Base-by-base conservation (phyloP, 2,329 filamentous ascomycete genomes). In the Xylaria sp. region DNA sequence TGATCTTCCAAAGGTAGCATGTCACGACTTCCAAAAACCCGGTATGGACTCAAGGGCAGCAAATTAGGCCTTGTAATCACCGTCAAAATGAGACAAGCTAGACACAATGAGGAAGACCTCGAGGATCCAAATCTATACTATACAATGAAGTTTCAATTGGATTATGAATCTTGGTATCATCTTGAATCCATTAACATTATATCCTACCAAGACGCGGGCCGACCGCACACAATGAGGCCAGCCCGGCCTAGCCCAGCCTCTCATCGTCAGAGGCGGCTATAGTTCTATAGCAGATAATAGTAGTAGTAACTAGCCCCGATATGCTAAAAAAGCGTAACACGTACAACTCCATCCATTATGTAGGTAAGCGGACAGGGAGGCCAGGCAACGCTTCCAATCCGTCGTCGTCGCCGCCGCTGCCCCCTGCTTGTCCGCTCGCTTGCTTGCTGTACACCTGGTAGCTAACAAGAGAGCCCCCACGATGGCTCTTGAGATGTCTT, bases 141-240 rank as follows among this genome's bases (percentile, higher is more conserved):
- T 61, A 55, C 21, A 61, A 32, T 59, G n/a, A 58, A 62, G 36
- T 48, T 64, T 56, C 30, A 27, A 62, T 66, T 59, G 59, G 58
- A 47, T 51, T 64, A 34, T 68, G 50, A 64, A 57, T 69, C 59
- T 69, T 66, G 56, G 61, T 63, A 58, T 67, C 57, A 42, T 69
- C 48, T 67, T 55, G 65, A 61, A 71, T 69, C 64, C 67, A 71
- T 71, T 71, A 71, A 69, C 63, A 71, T 71, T 71, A 71, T 69
- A 65, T 69, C 67, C 61, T 67, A 67, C 69, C 61, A 67, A 67
- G 30, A 53, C 34, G 45, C 36, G 63, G 61, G 36, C 51, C 54
- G 39, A 64, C 56, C 64, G 47, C 64, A 61, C 61, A 60, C 61
- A 68, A 57, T 58, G 42, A 32, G 48, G 61, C 54, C 59, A 36